Conservation (phyloP, 176 grass and related monocot species). For the Rhynchospora breviuscula region DNA sequence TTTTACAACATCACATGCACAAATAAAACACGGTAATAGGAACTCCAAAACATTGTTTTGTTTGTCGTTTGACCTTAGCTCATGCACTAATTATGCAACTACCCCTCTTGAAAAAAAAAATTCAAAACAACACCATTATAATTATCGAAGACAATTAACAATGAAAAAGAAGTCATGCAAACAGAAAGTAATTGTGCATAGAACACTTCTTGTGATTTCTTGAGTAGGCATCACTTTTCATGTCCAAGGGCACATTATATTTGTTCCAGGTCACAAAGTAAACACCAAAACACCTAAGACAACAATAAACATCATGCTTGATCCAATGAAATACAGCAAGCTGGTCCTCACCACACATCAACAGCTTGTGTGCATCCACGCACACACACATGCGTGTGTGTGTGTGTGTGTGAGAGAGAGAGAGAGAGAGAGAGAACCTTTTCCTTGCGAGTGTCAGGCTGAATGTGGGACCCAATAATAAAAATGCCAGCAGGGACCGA, state of each 20-base stretch:
- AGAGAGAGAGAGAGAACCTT: conserved; percentile 45
- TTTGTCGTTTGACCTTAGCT: conserved; percentile 15
- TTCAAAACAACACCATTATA: background rate
- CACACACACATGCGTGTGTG: no score
- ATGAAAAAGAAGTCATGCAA: background rate
- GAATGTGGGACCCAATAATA: conserved; percentile 80
- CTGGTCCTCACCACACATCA: background rate
- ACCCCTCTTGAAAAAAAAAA: background rate
- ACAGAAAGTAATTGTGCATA: background rate
- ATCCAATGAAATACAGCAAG: background rate
- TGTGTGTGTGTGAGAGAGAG: background rate
- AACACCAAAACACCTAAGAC: background rate
- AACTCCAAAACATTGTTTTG: conserved; percentile 16
- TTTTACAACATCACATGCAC: background rate
- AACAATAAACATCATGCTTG: background rate
- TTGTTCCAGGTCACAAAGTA: background rate
- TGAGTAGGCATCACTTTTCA: background rate
- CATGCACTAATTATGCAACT: background rate
- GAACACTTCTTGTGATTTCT: background rate
- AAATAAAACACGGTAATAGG: background rate
- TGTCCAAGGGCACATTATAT: background rate
- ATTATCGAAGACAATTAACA: background rate
- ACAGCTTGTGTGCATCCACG: background rate
- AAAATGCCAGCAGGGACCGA: conserved; percentile 61
- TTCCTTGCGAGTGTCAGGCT: conserved; percentile 72